A percentile compares a stretch with the other conserved stretches of the same genome.
Conservation (phyloP, 371 early-diverging fungal genomes). For the Apophysomyces variabilis region DNA sequence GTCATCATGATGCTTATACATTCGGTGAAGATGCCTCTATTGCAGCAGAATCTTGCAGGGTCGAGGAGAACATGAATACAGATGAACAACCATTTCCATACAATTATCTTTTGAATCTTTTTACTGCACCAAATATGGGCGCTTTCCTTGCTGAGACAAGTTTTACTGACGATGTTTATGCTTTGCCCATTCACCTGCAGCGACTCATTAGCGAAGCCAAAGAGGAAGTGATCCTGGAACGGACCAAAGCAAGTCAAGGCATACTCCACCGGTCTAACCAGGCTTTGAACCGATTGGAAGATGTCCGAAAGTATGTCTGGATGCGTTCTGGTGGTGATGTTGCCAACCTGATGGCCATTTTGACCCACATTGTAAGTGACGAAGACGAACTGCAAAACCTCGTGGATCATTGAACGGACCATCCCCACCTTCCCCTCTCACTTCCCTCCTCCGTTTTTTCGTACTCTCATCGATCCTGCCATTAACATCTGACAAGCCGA, state of each 20-base stretch:
- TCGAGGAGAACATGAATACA: not conserved
- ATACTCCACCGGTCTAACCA: not conserved
- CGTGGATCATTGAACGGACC: slow-evolving; percentile 6
- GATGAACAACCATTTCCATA: slow-evolving; percentile 24
- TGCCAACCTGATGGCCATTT: slow-evolving; percentile 31
- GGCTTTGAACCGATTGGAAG: slow-evolving; percentile 22
- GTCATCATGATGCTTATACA: slow-evolving; percentile 2
- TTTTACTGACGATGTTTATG: slow-evolving; percentile 32
- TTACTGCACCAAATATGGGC: slow-evolving; percentile 29
- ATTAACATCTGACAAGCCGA: too few relatives aligned
- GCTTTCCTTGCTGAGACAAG: slow-evolving; percentile 24
- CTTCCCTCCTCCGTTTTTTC: not conserved
- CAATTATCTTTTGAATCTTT: slow-evolving; percentile 28
- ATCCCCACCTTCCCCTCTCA: not conserved
- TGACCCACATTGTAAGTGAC: slow-evolving; percentile 38
- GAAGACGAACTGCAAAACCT: slow-evolving; percentile 36
- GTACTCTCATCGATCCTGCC: not conserved
- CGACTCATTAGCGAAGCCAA: slow-evolving; percentile 35
- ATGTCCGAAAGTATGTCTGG: slow-evolving; percentile 28
- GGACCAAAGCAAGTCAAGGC: slow-evolving; percentile 11
- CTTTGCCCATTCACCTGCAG: slow-evolving; percentile 34
- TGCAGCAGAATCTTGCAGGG: not conserved
- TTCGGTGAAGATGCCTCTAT: slow-evolving; percentile 6
- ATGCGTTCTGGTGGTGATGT: slow-evolving; percentile 35
- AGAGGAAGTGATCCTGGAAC: slow-evolving; percentile 33